Conservation (phyloP, 495 filamentous ascomycete species). For the Trichoderma gamsii region DNA sequence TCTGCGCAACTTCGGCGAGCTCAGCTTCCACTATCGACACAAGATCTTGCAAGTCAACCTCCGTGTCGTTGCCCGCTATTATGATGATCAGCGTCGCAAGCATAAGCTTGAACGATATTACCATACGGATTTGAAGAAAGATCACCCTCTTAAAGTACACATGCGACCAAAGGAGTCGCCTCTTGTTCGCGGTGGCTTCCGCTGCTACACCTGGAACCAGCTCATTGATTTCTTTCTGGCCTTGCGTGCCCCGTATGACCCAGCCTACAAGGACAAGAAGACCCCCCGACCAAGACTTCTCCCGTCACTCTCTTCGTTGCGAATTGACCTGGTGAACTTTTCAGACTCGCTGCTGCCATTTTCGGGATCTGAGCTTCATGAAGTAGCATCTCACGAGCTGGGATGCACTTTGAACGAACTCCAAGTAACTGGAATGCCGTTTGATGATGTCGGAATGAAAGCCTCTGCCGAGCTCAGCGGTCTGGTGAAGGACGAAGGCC, state of each 20-base stretch:
- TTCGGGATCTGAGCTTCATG: constrained; percentile 29
- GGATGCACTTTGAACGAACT: constrained; percentile 41
- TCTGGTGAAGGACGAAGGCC: constrained; percentile 41
- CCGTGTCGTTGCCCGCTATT: constrained; percentile 43
- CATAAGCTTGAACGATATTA: constrained; percentile 25
- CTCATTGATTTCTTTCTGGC: constrained; percentile 39
- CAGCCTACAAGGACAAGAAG: constrained; percentile 20
- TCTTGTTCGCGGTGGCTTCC: constrained; percentile 36
- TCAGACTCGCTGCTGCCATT: constrained; percentile 29
- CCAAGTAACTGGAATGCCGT: constrained; percentile 36
- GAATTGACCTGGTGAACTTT: constrained; percentile 46
- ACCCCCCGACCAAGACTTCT: constrained; percentile 33
- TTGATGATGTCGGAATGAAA: constrained; percentile 29
- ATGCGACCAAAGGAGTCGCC: constrained; percentile 31
- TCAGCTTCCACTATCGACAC: constrained; percentile 29
- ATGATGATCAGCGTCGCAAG: constrained; percentile 36
- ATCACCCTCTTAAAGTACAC: constrained; percentile 27
- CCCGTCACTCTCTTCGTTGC: constrained; percentile 33
- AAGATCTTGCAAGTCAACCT: constrained; percentile 35
- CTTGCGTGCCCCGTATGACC: constrained; percentile 34
- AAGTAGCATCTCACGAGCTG: constrained; percentile 36
- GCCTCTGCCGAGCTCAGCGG: constrained; percentile 32
- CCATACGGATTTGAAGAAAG: constrained; percentile 27
- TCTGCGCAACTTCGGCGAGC: constrained; percentile 34
- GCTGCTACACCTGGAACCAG: constrained; percentile 44